Percentiles rank a stretch among this genome's conserved stretches.
These are phyloP conservation scores for Naganishia albida DNA, from an alignment of 1,284 basidiomycete genomes.

Conservation along the genomic window DNA sequence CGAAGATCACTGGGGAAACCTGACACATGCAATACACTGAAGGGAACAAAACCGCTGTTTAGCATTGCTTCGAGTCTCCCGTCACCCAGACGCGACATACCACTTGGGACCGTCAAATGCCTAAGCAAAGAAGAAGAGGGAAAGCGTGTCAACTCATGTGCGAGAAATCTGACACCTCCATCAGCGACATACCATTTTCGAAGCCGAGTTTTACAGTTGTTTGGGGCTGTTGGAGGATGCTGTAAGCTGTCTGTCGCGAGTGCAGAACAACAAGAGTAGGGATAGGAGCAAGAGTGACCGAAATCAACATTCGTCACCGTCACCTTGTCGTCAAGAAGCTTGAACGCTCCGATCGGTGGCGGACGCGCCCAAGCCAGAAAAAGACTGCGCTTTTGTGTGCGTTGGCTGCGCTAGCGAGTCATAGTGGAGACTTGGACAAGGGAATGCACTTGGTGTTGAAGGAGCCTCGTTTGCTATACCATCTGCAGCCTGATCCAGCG, in stretches of 20 bases:
- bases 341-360: conserved; percentile 16
- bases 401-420: background rate
- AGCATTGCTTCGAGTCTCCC: background rate
- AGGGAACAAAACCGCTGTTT: background rate
- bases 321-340: background rate
- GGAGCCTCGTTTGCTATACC: too few species aligned
- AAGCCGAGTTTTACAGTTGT: background rate
- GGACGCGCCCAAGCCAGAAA: conserved; percentile 11
- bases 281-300: background rate
- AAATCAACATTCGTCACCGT: background rate
- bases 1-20: conserved; percentile 34
- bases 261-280: background rate
- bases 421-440: background rate
- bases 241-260: background rate
- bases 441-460: conserved; percentile 4
- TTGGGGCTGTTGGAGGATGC: background rate
- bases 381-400: conserved; percentile 4
- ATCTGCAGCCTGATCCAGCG: too few species aligned
- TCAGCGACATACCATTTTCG: conserved; percentile 11
- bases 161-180: background rate
- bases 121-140: background rate
- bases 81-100: background rate
- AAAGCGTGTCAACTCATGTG: background rate
- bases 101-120: conserved; percentile 9
- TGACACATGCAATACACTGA: conserved; percentile 28